Evolutionary conservation across 441 rosid species (phyloP), one percentile per base, ranked within the genome.

Genomic region (Jatropha multifida): DNA sequence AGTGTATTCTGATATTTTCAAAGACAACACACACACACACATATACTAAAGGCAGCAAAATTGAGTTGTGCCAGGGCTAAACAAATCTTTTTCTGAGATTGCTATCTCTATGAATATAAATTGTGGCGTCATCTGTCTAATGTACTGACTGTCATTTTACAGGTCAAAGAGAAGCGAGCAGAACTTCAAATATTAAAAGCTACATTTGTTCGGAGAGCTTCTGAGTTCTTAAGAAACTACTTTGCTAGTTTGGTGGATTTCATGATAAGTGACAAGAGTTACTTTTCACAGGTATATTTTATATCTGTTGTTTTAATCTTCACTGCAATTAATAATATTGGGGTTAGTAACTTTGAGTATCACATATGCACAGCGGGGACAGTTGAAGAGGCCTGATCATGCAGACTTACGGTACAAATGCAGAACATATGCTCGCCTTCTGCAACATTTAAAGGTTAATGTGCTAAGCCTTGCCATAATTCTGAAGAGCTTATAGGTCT

Each of bases 331-430:
- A 44, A 72, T 20, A 65, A 44, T 76, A 20, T 49, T 68, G 54
- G 56, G 54, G 54, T 68, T 58, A 52, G 59, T 81, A 74, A 73
- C 78, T 74, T 54, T 76, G 68, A 79, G 62, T 71, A 55, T 73
- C 69, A 54, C 69, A 65, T 38, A 23, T 74, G 70, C 78, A 84
- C 92, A 96, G 98, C 86, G 97, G 77, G 99, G 98, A 49, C 98
- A 96, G 81, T 83, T 96, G 83, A 96, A 96, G 89, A 93, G 99
- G 86, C 99, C 98, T 79, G 99, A 96, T 86, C 99, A 96, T 86
- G 98, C 98, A 69, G 99, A 96, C 78, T 87, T 96, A 86, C 88
- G 98, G 79, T 96, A 96, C 85, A 96, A 94, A 83, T 96, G 99
- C 86, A 86, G 99, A 87, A 94, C 98, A 76, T 96, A 96, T 89